phyloP scores from a whole-genome alignment of 306 rosid genomes.

The Trichosanthes truncata region DNA sequence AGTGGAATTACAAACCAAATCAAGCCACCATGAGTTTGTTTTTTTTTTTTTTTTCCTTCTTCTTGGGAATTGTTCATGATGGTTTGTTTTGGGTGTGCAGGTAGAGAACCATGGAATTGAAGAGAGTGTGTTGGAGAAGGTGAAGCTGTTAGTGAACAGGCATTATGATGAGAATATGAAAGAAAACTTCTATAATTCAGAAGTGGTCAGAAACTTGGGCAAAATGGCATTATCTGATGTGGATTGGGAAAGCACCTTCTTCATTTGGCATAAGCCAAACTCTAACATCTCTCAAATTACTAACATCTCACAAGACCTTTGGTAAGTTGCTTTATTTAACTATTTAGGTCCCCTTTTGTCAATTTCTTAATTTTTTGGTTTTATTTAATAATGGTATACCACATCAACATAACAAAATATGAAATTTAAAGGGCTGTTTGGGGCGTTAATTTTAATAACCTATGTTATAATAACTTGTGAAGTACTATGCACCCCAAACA shows the following conservation, averaged over 20 bases:
- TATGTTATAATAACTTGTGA: too few species aligned
- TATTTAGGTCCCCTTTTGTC: background rate
- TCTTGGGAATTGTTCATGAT: too few species aligned
- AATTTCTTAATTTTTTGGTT: background rate
- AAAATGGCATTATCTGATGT: slow-evolving; percentile 23
- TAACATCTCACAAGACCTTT: slow-evolving; percentile 42
- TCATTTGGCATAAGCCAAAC: slow-evolving; percentile 70
- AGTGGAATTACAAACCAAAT: too few species aligned
- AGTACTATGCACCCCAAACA: too few species aligned
- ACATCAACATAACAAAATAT: too few species aligned
- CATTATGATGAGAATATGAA: slow-evolving; percentile 65
- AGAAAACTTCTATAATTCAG: slow-evolving; percentile 54
- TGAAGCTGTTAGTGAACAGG: slow-evolving; percentile 44
- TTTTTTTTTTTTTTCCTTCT: too few species aligned
- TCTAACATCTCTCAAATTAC: slow-evolving; percentile 46
- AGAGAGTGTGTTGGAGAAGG: slow-evolving; percentile 51
- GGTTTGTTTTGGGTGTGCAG: slow-evolving; percentile 22
- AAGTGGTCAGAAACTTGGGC: slow-evolving; percentile 41
- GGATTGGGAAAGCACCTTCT: slow-evolving; percentile 81
- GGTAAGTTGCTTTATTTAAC: slow-evolving; percentile 27
- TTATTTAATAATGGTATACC: background rate
- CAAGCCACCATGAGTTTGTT: too few species aligned
- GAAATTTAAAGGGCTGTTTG: too few species aligned
- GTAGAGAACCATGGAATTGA: slow-evolving; percentile 74
- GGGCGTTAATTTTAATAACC: too few species aligned